Base-by-base conservation (phyloP, 176 grass and related monocot genomes). In the Raddia distichophylla region DNA sequence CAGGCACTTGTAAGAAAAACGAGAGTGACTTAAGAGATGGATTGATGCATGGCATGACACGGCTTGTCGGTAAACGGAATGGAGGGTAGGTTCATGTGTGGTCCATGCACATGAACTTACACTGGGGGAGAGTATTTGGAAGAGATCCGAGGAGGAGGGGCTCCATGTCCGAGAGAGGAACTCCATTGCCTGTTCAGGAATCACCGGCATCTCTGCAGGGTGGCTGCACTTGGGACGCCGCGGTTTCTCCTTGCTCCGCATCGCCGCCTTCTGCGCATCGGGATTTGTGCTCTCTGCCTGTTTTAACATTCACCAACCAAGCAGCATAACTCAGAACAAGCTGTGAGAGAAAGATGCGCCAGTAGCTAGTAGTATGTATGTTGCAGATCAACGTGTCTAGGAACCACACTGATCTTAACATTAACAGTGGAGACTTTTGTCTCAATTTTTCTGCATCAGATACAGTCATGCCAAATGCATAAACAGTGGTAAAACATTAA, bases 161-260 rank as follows among this genome's bases (percentile, higher is more conserved):
- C 91, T 99, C 93, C 96, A 95, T 66, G 90, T 93, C 75, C 96
- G 92, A 69, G 93, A 99, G 58, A 99, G 93, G 49, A 91, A 95
- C 79, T 95, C 87, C 91, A 99, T 88, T 7, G 87, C 85, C 79
- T 90, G 64, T 35, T 95, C 78, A 65, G 96, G 93, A 50, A 79
- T 87, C 8, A 86, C 84, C 5, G 93, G 74, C 75, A 89, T 52
- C 61, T 93, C 87, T 86, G 83, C 60, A 2, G 87, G 82, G 20
- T 71, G 59, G 75, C 67, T 47, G 51, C 56, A 86, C 58, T 87
- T 89, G 4, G 78, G 82, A 22, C 77, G 42, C 78, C 81, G 88
- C 50, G 80, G 74, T 47, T 91, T 88, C 54, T 75, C 86, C 70
- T 91, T 94, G 55, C 46, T 81, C 43, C 75, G 73, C 14, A 32